Base-by-base conservation (phyloP, 345 rosid genomes). In the Lumnitzera littorea region DNA sequence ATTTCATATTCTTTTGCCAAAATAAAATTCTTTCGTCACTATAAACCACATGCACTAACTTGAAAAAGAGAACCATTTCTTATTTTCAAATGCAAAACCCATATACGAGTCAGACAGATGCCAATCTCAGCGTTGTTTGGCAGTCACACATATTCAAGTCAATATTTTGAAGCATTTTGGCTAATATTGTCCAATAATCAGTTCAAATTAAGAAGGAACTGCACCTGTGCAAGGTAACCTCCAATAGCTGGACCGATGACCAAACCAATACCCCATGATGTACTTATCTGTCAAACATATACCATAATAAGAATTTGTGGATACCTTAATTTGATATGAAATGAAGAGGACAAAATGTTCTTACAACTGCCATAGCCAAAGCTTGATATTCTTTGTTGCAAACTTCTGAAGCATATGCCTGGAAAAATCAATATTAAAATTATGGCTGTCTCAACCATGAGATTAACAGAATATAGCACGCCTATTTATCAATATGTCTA, bases 391-490 rank as follows among this genome's bases (percentile, higher is more conserved):
- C 95, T 55, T 80, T 74, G 5, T 82, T 78, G 70, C 83, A 80
- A 24, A 84, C 80, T 79, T 89, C 95, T 10, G 87, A 67, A 64
- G 95, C 89, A 66, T 89, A 89, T n/a, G 96, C 96, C 96, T 89
- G 76, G 59, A 60, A 62, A 70, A 24, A 49, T 49, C 47, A 55
- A 57, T 57, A 64, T 36, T 12, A 24, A 3, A 14, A 29, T 13
- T 29, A 24, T 48, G 13, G 46, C 23, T 29, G 16, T 24, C 16
- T 29, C 10, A 25, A 48, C 27, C 27, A 20, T 53, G 25, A 53
- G 14, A 53, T 17, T 23, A 50, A 50, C 15, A 50, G 20, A 14
- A 13, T 2, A 50, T 16, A 50, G 2, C 9, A 50, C 16, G 7
- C 20, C 15, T 50, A 4, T 12, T 27, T 14, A 36, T 1, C 7